These are phyloP conservation scores for Microdochium nivale DNA, from an alignment of 2,329 filamentous ascomycete genomes.

Conservation along the genomic window DNA sequence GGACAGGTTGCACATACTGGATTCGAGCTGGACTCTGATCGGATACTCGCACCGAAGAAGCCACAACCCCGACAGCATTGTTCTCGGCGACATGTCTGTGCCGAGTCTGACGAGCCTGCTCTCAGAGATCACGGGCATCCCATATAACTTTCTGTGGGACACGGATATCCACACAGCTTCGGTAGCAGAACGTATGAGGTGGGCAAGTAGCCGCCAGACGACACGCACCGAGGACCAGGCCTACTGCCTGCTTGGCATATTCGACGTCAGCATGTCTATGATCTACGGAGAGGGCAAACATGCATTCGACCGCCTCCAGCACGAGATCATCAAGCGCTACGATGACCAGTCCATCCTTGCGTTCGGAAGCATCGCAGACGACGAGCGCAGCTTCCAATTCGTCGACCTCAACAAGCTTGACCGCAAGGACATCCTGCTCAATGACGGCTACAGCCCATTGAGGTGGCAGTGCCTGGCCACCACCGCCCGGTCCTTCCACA, in stretches of 20 bases:
- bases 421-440: background rate
- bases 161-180: background rate
- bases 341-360: conserved; percentile 9
- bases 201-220: conserved; percentile 4
- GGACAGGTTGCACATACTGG: conserved; percentile 6
- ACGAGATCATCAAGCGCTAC: conserved; percentile 7
- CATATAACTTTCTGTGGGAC: too few relatives aligned
- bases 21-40: conserved; percentile 6
- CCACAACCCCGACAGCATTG: too few relatives aligned
- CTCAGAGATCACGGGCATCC: conserved; percentile 7
- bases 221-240: conserved; percentile 8
- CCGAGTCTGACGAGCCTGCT: conserved; percentile 1
- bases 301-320: conserved; percentile 7
- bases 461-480: background rate
- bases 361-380: background rate
- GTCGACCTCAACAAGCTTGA: background rate
- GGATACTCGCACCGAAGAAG: background rate
- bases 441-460: background rate
- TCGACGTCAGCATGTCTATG: conserved; percentile 9
- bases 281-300: conserved; percentile 7
- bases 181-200: conserved; percentile 6
- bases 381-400: background rate
- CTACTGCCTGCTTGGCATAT: conserved; percentile 10
- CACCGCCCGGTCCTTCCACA: background rate
- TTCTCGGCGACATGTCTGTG: too few relatives aligned